Evolutionary conservation across 2,329 filamentous ascomycete genomes (phyloP).

Genomic region (Dactylella cylindrospora): DNA sequence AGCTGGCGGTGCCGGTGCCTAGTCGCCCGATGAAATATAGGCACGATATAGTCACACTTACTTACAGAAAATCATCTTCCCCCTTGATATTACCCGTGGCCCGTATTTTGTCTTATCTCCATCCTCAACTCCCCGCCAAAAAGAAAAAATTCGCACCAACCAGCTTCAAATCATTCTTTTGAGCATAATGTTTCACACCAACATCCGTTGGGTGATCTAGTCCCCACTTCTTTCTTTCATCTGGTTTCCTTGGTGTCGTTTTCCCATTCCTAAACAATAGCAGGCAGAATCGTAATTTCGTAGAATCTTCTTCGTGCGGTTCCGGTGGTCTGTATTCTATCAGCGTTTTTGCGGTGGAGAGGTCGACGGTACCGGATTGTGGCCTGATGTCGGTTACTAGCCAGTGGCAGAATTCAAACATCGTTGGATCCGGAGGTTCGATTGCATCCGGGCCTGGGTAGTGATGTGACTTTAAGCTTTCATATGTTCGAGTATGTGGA

Average conservation of each 20-base stretch:
- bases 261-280: slow-evolving; percentile 54
- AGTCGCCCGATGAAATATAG: too few relatives aligned
- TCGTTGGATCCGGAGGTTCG: slow-evolving; percentile 54
- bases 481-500: too few relatives aligned
- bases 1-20: too few relatives aligned
- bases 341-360: slow-evolving; percentile 51
- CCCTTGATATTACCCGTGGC: too few relatives aligned
- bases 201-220: slow-evolving; percentile 50
- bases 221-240: slow-evolving; percentile 54
- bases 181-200: slow-evolving; percentile 54
- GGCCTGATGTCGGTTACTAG: slow-evolving; percentile 52
- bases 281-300: slow-evolving; percentile 55
- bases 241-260: slow-evolving; percentile 51
- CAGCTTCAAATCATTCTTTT: slow-evolving; percentile 53
- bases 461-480: neutral
- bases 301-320: slow-evolving; percentile 50
- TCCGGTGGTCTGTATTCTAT: slow-evolving; percentile 54
- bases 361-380: slow-evolving; percentile 42
- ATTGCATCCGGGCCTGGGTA: slow-evolving; percentile 55
- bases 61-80: too few relatives aligned
- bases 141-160: slow-evolving; percentile 56
- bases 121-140: too few relatives aligned
- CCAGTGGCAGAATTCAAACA: slow-evolving; percentile 57
- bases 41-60: too few relatives aligned
- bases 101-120: too few relatives aligned